phyloP scores from a whole-genome alignment of 495 filamentous ascomycete genomes.

The Aspergillus bridgeri region DNA sequence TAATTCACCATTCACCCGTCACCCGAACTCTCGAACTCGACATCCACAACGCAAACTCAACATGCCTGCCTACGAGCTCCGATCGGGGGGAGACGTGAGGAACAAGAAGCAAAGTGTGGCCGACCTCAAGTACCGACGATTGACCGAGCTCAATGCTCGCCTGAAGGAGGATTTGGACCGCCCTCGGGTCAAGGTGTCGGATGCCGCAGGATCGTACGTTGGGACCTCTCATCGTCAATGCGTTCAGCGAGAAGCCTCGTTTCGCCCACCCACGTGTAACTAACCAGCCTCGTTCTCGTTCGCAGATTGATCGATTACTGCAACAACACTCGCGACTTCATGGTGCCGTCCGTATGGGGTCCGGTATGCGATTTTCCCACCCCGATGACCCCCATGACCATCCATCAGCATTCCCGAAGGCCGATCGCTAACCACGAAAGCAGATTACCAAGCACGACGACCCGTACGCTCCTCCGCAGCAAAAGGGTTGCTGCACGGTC shows the following conservation, averaged over 20 bases:
- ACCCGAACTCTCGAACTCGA: not conserved
- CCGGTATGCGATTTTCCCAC: conserved; percentile 54
- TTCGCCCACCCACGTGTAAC: conserved; percentile 10
- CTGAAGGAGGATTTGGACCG: conserved; percentile 93
- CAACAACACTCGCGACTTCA: conserved; percentile 94
- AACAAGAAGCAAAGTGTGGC: conserved; percentile 99
- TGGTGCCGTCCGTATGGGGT: conserved; percentile 98
- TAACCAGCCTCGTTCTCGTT: conserved; percentile 17
- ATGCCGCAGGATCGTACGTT: conserved; percentile 86
- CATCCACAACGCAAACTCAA: conserved; percentile 17
- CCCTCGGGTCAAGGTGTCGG: conserved; percentile 90
- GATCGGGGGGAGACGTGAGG: conserved; percentile 65
- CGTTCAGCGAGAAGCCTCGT: conserved; percentile 5
- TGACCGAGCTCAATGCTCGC: conserved; percentile 93
- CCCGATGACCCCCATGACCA: conserved; percentile 5
- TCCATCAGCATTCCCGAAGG: not conserved
- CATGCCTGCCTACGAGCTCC: conserved; percentile 54
- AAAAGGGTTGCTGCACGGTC: conserved; percentile 84
- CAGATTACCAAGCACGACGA: conserved; percentile 88
- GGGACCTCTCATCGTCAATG: conserved; percentile 7
- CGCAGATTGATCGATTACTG: conserved; percentile 91
- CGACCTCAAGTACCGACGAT: conserved; percentile 89
- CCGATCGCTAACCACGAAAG: conserved; percentile 8
- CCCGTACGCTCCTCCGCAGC: conserved; percentile 92
- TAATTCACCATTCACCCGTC: not conserved